Evolutionary conservation across 805 yeast species (phyloP).

Genomic region (Metschnikowia continentalis): DNA sequence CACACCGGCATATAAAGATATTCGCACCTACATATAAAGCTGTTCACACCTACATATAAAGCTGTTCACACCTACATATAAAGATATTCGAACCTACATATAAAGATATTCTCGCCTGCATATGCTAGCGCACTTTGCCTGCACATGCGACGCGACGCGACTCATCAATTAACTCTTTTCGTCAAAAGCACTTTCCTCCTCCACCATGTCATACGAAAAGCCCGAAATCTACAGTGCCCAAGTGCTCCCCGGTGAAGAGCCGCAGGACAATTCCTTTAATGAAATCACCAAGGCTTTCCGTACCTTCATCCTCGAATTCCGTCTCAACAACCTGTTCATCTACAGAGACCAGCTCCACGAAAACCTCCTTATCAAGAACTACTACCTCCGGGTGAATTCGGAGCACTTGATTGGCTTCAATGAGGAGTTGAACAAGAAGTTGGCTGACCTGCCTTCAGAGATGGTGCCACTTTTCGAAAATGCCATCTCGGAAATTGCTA

Average conservation of each 20-base stretch:
- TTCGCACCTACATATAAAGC: no score
- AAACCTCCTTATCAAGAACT: constrained; percentile 73
- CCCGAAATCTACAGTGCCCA: constrained; percentile 71
- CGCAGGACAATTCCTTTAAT: constrained; percentile 58
- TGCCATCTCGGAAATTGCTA: constrained; percentile 83
- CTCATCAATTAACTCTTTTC: constrained; percentile 7
- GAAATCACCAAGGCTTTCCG: constrained; percentile 76
- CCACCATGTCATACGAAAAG: constrained; percentile 65
- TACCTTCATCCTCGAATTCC: constrained; percentile 77
- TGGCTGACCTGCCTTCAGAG: constrained; percentile 83
- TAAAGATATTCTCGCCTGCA: neutral
- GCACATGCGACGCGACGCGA: constrained; percentile 7
- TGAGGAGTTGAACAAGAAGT: constrained; percentile 80
- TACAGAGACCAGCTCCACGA: constrained; percentile 91
- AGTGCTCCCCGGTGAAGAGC: constrained; percentile 80
- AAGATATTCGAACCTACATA: no score
- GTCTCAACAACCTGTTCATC: constrained; percentile 75
- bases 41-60: neutral
- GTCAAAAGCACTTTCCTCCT: neutral
- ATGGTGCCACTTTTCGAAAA: constrained; percentile 81
- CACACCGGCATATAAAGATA: no score
- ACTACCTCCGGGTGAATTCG: constrained; percentile 66
- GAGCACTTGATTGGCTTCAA: constrained; percentile 85
- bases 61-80: no score
- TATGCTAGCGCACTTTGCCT: neutral